Percentiles rank a stretch among this genome's conserved stretches.
Conservation (phyloP, 2,329 filamentous ascomycete genomes). For the Dothiorella sarmentorum region DNA sequence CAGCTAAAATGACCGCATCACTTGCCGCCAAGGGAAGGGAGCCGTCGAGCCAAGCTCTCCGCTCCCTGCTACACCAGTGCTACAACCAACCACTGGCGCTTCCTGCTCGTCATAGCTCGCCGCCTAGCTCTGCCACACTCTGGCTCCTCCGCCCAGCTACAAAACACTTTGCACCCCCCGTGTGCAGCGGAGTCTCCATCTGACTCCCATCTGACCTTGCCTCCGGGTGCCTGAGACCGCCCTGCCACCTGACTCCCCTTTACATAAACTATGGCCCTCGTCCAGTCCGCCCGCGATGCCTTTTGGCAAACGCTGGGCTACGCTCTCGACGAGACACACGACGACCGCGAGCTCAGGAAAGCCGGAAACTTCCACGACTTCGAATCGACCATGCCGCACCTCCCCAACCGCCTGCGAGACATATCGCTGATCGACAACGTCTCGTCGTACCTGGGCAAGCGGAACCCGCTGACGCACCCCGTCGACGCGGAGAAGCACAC, state of each 20-base stretch:
- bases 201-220: not conserved
- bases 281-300: constrained; percentile 2
- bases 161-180: not conserved
- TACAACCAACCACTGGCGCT: not conserved
- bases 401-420: constrained; percentile 30
- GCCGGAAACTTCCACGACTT: constrained; percentile 30
- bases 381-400: constrained; percentile 35
- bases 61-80: not conserved
- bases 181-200: too few relatives aligned
- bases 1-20: constrained; percentile 12
- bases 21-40: not conserved
- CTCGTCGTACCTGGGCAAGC: constrained; percentile 37
- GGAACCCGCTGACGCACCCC: constrained; percentile 34
- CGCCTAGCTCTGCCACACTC: not conserved
- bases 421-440: constrained; percentile 39
- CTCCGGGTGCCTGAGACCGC: not conserved
- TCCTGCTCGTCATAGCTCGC: not conserved
- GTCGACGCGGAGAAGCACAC: constrained; percentile 64
- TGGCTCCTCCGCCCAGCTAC: not conserved
- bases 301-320: constrained; percentile 4
- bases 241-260: not conserved
- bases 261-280: not conserved
- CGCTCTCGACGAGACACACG: not conserved
- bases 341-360: not conserved
- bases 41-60: not conserved